A percentile compares a stretch with the other conserved stretches of the same genome.
These are phyloP conservation scores for Acacia melanoxylon DNA, from an alignment of 306 rosid species.

Conservation along the genomic window DNA sequence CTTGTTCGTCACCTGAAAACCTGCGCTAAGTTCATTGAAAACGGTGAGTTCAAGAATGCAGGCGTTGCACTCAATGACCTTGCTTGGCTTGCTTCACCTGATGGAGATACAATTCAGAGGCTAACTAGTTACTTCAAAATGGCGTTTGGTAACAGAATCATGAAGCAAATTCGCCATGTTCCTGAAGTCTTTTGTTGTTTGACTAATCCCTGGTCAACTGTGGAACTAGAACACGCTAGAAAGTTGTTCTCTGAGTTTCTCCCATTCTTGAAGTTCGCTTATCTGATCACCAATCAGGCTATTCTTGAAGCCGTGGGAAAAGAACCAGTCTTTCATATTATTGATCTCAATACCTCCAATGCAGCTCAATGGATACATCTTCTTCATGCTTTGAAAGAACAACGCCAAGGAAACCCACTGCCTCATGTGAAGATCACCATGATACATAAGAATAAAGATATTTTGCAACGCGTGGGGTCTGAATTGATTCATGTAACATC, in stretches of 20 bases:
- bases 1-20: constrained; percentile 36
- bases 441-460: constrained; percentile 56
- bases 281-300: constrained; percentile 56
- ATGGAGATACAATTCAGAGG: constrained; percentile 64
- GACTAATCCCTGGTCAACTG: neutral
- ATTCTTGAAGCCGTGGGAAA: constrained; percentile 61
- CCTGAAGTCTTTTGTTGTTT: neutral
- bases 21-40: constrained; percentile 51
- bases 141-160: constrained; percentile 43
- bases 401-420: constrained; percentile 35
- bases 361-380: constrained; percentile 56
- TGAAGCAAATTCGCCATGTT: neutral
- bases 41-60: constrained; percentile 44
- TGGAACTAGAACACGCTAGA: neutral
- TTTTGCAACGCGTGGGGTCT: constrained; percentile 48
- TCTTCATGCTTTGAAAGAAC: constrained; percentile 44
- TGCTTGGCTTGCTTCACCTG: constrained; percentile 54
- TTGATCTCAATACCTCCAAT: constrained; percentile 56
- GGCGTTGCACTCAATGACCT: constrained; percentile 45
- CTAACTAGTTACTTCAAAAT: constrained; percentile 54
- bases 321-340: constrained; percentile 53
- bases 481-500: too few relatives aligned
- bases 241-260: neutral
- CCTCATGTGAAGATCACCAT: constrained; percentile 58
- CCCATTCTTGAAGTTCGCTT: constrained; percentile 53